A percentile compares a stretch with the other conserved stretches of the same genome.
Evolutionary conservation across 2,329 filamentous ascomycete species (phyloP).

Genomic region (Colletotrichum coccodes): DNA sequence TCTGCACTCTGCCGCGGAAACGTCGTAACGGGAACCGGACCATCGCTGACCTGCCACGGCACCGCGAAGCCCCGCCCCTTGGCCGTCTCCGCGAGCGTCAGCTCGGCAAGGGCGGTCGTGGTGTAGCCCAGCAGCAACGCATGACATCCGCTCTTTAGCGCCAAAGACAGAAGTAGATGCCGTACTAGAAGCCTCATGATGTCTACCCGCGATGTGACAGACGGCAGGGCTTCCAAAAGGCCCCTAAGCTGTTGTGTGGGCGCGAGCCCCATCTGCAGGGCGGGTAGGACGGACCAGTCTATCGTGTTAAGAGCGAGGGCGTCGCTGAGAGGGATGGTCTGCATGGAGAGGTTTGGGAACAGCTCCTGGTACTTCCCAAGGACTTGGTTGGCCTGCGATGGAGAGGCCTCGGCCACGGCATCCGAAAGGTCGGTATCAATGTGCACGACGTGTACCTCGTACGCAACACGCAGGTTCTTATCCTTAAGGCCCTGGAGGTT

Average conservation of each 20-base stretch:
- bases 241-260: conserved; percentile 58
- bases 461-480: conserved; percentile 73
- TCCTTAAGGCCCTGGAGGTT: conserved; percentile 74
- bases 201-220: conserved; percentile 81
- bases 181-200: conserved; percentile 76
- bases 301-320: conserved; percentile 63
- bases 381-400: conserved; percentile 57
- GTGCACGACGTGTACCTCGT: conserved; percentile 72
- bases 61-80: conserved; percentile 89
- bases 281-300: conserved; percentile 62
- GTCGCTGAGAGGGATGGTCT: conserved; percentile 70
- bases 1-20: conserved; percentile 6
- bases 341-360: conserved; percentile 76
- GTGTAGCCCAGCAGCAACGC: conserved; percentile 85
- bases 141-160: conserved; percentile 69
- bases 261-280: conserved; percentile 34
- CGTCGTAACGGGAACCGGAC: conserved; percentile 51
- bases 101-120: conserved; percentile 87
- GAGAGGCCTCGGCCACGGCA: conserved; percentile 34
- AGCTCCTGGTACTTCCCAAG: conserved; percentile 62
- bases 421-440: conserved; percentile 55
- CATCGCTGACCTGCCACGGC: conserved; percentile 85
- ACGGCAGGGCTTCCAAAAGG: conserved; percentile 71
- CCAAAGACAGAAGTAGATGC: conserved; percentile 75
- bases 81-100: conserved; percentile 86